Evolutionary conservation across 495 filamentous ascomycete species (phyloP).

Genomic region (Neurospora africana): DNA sequence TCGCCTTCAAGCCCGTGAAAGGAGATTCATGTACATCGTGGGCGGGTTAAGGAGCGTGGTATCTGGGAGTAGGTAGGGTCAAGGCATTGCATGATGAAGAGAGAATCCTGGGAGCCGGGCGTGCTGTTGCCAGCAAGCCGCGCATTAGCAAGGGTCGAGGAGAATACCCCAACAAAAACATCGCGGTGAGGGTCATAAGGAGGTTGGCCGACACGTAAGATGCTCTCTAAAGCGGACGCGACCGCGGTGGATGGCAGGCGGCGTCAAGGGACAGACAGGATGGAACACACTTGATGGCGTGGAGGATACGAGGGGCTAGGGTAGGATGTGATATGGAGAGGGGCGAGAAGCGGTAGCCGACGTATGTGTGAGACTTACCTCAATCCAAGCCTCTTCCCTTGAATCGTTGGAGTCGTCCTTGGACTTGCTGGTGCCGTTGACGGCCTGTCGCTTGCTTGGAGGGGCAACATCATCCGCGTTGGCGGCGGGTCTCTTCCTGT

Average conservation of each 20-base stretch:
- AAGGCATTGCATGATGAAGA: conserved; percentile 16
- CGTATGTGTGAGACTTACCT: conserved; percentile 55
- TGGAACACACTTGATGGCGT: conserved; percentile 1
- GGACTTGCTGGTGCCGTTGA: conserved; percentile 63
- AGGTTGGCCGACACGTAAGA: conserved; percentile 11
- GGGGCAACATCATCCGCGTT: conserved; percentile 70
- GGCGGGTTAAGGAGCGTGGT: conserved; percentile 16
- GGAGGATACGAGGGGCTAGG: neutral
- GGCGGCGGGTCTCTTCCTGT: conserved; percentile 82
- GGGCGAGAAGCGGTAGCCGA: conserved; percentile 5
- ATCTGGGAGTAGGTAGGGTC: conserved; percentile 5
- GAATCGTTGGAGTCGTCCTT: conserved; percentile 64
- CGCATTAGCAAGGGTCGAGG: conserved; percentile 38
- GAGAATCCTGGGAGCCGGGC: conserved; percentile 17
- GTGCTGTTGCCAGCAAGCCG: conserved; percentile 37
- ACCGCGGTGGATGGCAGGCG: conserved; percentile 1
- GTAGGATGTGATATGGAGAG: conserved; percentile 6
- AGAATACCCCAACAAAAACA: conserved; percentile 19
- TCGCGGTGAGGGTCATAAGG: conserved; percentile 9
- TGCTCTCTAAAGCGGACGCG: conserved; percentile 6
- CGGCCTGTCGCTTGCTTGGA: conserved; percentile 74
- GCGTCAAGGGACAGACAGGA: conserved; percentile 2
- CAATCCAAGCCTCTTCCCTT: conserved; percentile 68
- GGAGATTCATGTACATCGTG: conserved; percentile 17
- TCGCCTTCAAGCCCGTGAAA: conserved; percentile 11